Conservation (phyloP, 2,329 filamentous ascomycete species). For the Dactylellina haptotyla region DNA sequence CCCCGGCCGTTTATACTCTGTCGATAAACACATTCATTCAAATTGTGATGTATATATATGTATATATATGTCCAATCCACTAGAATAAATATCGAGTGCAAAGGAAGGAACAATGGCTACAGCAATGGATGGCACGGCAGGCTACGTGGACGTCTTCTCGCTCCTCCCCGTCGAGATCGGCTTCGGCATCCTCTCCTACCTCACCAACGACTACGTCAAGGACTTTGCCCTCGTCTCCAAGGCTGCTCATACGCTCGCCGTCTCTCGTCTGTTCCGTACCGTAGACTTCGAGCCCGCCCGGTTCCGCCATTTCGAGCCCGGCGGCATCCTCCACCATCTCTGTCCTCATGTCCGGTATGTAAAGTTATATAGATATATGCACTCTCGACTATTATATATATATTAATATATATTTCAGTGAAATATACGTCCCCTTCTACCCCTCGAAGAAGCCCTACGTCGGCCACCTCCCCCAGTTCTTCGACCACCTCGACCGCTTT, state of each 20-base stretch:
- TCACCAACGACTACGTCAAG: slow-evolving; percentile 1
- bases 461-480: not conserved
- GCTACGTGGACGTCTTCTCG: not conserved
- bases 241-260: not conserved
- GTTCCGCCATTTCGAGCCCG: not conserved
- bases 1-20: too few species aligned
- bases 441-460: not conserved
- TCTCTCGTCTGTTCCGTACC: not conserved
- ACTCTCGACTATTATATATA: not conserved
- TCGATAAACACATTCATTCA: too few species aligned
- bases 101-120: too few species aligned
- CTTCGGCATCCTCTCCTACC: not conserved
- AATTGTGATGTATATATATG: too few species aligned
- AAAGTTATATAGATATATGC: not conserved
- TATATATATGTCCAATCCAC: too few species aligned
- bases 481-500: not conserved
- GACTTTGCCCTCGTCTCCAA: slow-evolving; percentile 1
- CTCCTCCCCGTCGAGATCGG: not conserved
- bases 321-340: not conserved
- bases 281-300: not conserved
- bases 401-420: not conserved
- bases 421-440: not conserved
- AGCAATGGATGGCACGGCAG: too few species aligned
- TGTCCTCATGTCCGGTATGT: not conserved
- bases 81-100: too few species aligned